Percentiles rank a stretch among this genome's conserved stretches.
Conservation (phyloP, 1,284 basidiomycete species). For the Malassezia equina region DNA sequence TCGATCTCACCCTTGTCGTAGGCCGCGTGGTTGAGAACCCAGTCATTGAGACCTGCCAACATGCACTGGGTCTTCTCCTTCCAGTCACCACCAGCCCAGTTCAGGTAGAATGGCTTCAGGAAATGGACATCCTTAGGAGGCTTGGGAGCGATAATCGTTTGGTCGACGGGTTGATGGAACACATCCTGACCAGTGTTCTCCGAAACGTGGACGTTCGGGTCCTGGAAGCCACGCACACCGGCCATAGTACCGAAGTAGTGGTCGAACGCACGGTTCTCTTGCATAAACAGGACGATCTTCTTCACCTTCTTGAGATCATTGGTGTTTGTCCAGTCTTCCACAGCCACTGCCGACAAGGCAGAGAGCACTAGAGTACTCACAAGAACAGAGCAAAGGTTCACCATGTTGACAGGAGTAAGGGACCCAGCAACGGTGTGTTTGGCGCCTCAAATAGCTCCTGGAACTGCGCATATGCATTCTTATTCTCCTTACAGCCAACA, state of each 20-base stretch:
- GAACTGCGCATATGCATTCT: too few relatives aligned
- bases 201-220: slow-evolving; percentile 32
- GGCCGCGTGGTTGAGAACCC: slow-evolving; percentile 29
- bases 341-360: neutral
- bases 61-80: slow-evolving; percentile 30
- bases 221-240: slow-evolving; percentile 33
- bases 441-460: too few relatives aligned
- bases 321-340: neutral
- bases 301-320: slow-evolving; percentile 12
- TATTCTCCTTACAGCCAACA: neutral
- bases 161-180: slow-evolving; percentile 21
- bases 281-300: slow-evolving; percentile 28
- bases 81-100: slow-evolving; percentile 29
- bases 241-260: slow-evolving; percentile 36
- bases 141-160: neutral
- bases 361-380: neutral
- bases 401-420: neutral
- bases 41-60: slow-evolving; percentile 29
- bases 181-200: slow-evolving; percentile 23
- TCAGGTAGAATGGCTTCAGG: slow-evolving; percentile 32
- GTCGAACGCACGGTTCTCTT: slow-evolving; percentile 39
- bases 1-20: slow-evolving; percentile 28
- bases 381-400: neutral
- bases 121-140: slow-evolving; percentile 18
- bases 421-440: neutral